Percentiles rank a stretch among this genome's conserved stretches.
Conservation (phyloP, 2,329 filamentous ascomycete genomes). For the Cercospora sojina region DNA sequence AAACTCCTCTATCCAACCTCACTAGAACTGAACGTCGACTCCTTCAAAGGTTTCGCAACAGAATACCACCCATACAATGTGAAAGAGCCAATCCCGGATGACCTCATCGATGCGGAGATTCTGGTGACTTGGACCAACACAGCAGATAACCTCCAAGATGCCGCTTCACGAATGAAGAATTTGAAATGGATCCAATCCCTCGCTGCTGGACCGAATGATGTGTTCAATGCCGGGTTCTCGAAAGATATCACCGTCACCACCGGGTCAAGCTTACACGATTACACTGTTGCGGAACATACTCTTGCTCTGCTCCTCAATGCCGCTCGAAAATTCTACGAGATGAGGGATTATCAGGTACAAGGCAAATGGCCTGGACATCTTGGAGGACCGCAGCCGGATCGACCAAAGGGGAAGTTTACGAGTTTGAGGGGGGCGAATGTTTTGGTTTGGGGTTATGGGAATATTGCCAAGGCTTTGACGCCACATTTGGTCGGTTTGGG, state of each 20-base stretch:
- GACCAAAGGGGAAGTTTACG: conserved; percentile 58
- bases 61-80: conserved; percentile 61
- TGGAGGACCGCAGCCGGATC: conserved; percentile 60
- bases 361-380: conserved; percentile 61
- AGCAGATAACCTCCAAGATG: conserved; percentile 58
- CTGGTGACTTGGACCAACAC: conserved; percentile 64
- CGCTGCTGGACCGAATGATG: conserved; percentile 65
- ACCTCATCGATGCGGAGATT: conserved; percentile 59
- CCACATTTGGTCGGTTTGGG: conserved; percentile 57
- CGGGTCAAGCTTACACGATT: conserved; percentile 63
- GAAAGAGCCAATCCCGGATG: conserved; percentile 55
- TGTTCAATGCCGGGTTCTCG: conserved; percentile 62
- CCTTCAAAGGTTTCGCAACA: conserved; percentile 59
- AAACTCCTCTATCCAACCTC: conserved; percentile 68
- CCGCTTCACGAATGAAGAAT: conserved; percentile 55
- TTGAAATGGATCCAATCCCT: conserved; percentile 67
- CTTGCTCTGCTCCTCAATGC: conserved; percentile 58
- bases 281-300: conserved; percentile 64
- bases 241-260: conserved; percentile 56
- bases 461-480: conserved; percentile 62
- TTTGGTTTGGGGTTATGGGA: conserved; percentile 65
- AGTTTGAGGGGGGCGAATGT: conserved; percentile 60
- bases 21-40: conserved; percentile 55
- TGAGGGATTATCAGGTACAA: conserved; percentile 61
- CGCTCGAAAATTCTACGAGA: conserved; percentile 60